Base-by-base conservation (phyloP, 768 basidiomycete species). In the Kwoniella bestiolae region DNA sequence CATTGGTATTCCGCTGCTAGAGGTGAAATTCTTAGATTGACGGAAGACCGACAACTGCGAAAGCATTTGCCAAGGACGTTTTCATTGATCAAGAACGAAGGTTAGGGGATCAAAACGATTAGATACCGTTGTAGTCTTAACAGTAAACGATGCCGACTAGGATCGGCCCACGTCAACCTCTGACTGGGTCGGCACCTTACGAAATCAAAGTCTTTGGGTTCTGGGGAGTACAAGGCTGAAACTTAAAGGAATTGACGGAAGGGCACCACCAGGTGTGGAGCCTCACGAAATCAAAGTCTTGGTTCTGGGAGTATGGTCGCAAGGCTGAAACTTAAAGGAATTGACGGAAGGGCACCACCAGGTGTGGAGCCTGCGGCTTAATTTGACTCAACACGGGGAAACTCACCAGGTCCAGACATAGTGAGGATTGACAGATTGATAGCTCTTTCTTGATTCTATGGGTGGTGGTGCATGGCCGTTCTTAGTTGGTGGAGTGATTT, bases 401-500 rank as follows among this genome's bases (percentile, higher is more conserved):
- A 87, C 87, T 88, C 85, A 88, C 87, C 87, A 87, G 87, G 88
- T 87, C 87, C 86, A 86, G 85, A 88, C 86, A 87, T 86, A 84
- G 87, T 84, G 85, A 86, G 85, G 86, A 86, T 86, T 86, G 87
- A 87, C 86, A 88, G 86, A 87, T 87, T 87, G 87, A 88, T 87
- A 87, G 87, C 87, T 88, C 88, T 89, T 88, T 88, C 86, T 85
- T 86, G 87, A 88, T 87, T 87, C 86, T 86, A 87, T 89, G 87
- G 88, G 87, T 89, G 88, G 88, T 89, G 87, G 88, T 89, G 87
- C 88, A 89, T 89, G 88, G 88, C 88, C 87, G 86, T 89, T 89
- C 88, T 89, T 89, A 89, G 88, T 89, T 89, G 86, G 70, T 87
- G 82, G 89, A 91, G 89, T 90, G 90, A 91, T 90, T 91, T 91